Conservation (phyloP, 2,329 filamentous ascomycete species). For the Calonectria ilicicola region DNA sequence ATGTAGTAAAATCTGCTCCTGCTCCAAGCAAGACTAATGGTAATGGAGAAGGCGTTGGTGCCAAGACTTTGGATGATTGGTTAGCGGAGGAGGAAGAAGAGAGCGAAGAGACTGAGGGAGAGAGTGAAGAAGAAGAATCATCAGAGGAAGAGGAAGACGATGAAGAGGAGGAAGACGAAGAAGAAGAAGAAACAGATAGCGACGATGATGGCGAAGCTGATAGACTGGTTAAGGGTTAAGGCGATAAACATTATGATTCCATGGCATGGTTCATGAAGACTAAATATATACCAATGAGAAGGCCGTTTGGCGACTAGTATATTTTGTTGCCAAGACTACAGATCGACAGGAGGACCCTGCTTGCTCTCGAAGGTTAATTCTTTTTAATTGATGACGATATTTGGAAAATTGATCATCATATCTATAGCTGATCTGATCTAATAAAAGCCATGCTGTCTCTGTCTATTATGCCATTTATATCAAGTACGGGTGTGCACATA, state of each 20-base stretch:
- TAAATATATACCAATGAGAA: neutral
- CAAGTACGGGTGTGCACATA: no score
- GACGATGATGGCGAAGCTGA: conserved; percentile 60
- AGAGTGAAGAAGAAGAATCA: conserved; percentile 62
- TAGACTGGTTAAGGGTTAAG: conserved; percentile 55
- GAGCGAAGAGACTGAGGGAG: conserved; percentile 66
- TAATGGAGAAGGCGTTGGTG: conserved; percentile 62
- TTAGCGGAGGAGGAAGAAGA: conserved; percentile 77
- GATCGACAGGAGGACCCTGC: neutral
- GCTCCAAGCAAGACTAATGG: conserved; percentile 63
- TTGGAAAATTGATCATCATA: no score
- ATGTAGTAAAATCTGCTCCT: conserved; percentile 54
- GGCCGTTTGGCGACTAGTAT: no score
- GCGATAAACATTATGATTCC: conserved; percentile 32
- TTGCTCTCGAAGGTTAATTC: no score
- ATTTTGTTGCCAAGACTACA: neutral
- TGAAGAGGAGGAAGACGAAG: conserved; percentile 63
- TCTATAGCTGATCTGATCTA: no score
- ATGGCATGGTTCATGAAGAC: conserved; percentile 4
- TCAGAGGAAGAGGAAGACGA: conserved; percentile 63
- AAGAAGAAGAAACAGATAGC: conserved; percentile 61
- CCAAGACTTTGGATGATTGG: conserved; percentile 94
- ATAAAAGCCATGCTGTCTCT: no score
- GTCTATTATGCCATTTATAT: no score
- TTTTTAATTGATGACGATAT: no score